A percentile compares a stretch with the other conserved stretches of the same genome.
phyloP scores from a whole-genome alignment of 495 filamentous ascomycete genomes.

The Xylaria longipes region DNA sequence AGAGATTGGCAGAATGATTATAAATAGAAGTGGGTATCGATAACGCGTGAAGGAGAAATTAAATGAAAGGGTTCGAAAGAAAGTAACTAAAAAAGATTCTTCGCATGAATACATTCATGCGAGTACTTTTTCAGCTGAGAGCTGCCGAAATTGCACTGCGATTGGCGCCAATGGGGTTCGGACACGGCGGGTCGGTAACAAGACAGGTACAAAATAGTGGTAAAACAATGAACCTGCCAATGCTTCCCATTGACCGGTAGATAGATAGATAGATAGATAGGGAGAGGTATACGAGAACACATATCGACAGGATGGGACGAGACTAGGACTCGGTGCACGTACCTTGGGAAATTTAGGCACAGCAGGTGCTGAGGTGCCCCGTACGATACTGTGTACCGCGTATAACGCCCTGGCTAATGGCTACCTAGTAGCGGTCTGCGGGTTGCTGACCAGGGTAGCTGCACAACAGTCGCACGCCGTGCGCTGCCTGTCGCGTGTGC shows the following conservation, averaged over 20 bases:
- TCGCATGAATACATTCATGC: constrained; percentile 28
- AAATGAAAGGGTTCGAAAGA: constrained; percentile 7
- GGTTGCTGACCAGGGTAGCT: constrained; percentile 8
- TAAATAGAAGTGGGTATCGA: constrained; percentile 29
- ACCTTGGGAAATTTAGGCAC: not conserved
- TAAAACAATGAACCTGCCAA: not conserved
- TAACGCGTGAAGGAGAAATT: constrained; percentile 17
- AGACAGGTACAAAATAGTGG: not conserved
- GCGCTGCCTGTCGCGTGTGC: constrained; percentile 26
- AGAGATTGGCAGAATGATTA: constrained; percentile 19
- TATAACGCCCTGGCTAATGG: constrained; percentile 14
- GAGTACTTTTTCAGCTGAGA: constrained; percentile 25
- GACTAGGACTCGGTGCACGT: constrained; percentile 4
- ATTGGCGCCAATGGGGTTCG: constrained; percentile 16
- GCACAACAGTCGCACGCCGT: constrained; percentile 26
- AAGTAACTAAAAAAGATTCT: constrained; percentile 19
- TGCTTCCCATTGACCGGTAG: not conserved
- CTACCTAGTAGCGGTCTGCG: constrained; percentile 25
- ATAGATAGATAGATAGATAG: not conserved
- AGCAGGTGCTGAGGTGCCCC: constrained; percentile 7
- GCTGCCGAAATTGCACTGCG: constrained; percentile 25
- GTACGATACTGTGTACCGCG: constrained; percentile 5
- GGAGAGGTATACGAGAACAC: constrained; percentile 7
- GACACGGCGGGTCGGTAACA: not conserved
- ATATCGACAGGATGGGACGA: constrained; percentile 1